Base-by-base conservation (phyloP, 192 early-diverging fungal genomes). In the Pilobolus umbonatus region DNA sequence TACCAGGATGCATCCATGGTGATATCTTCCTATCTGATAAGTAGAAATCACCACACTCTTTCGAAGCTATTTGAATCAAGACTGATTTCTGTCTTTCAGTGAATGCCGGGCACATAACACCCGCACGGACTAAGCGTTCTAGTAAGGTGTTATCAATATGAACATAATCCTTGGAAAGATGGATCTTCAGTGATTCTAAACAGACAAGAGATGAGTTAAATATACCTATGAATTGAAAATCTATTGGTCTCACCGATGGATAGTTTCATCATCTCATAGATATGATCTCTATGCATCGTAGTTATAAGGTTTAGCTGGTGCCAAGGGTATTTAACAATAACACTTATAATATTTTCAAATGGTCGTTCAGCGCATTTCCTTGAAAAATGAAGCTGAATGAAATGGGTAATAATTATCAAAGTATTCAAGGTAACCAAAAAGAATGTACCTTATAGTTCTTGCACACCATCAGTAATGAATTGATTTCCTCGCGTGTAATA, bases 311-410 rank as follows among this genome's bases (percentile, higher is more conserved):
- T 57, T 0, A 80, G 65, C 43, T 81, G 72, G 51, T 90, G 80
- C 87, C 88, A 91, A 11, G 89, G 87, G 25, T 89, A 78, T 58
- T 90, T 91, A 30, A 67, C 57, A 25, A 91, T 19, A 31, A 88
- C 78, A 0, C 82, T 83, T 24, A 86, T 78, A n/a, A 91, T 83
- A 55, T 83, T 88, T 39, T 90, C 85, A 69, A 88, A 91, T 14
- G 89, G 88, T 9, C 87, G 66, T 55, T 85, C 84, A 1, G 85
- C 82, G 57, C 85, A 87, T 43, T 86, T 85, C 53, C 87, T 73
- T 35, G 85, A 82, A 57, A 86, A 90, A 61, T 87, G 88, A 14
- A 86, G 62, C 85, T 89, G 32, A 11, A 3, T 60, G 3, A 8
- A 19, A 54, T 34, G 80, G 81, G 63, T 80, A 26, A 30, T 80